A percentile compares a stretch with the other conserved stretches of the same genome.
These are phyloP conservation scores for Trichophyton mentagrophytes DNA, from an alignment of 2,329 filamentous ascomycete species.

Conservation along the genomic window DNA sequence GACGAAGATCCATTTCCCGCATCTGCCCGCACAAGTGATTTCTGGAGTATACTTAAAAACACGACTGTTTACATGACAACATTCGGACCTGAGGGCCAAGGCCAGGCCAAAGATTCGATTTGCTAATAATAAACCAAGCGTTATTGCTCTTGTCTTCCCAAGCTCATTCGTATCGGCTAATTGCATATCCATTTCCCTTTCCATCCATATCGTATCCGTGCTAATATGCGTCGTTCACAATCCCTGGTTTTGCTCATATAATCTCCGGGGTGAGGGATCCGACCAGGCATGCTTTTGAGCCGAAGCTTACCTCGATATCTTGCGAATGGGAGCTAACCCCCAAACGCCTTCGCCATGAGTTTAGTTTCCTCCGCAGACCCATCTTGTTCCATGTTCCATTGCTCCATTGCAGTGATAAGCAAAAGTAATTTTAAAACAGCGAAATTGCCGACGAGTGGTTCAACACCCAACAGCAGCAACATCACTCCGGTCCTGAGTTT, in stretches of 20 bases:
- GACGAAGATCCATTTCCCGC: not conserved
- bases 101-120: not conserved
- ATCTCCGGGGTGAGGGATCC: slow-evolving; percentile 3
- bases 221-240: not conserved
- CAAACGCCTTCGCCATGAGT: not conserved
- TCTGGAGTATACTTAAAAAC: not conserved
- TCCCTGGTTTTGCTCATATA: slow-evolving; percentile 1
- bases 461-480: not conserved
- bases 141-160: not conserved
- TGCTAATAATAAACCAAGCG: slow-evolving; percentile 2
- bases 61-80: not conserved
- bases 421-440: not conserved
- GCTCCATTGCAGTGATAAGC: not conserved
- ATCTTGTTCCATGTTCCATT: not conserved
- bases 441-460: too few species aligned
- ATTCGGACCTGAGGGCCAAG: not conserved
- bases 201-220: not conserved
- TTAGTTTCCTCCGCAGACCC: not conserved
- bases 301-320: slow-evolving; percentile 1
- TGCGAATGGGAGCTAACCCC: slow-evolving; percentile 1
- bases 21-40: not conserved
- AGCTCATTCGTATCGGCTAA: slow-evolving; percentile 1
- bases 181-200: slow-evolving; percentile 2
- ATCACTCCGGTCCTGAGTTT: not conserved
- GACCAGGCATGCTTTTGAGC: not conserved